Evolutionary conservation across 1,284 basidiomycete genomes (phyloP).

Genomic region (Apiotrichum sp.): DNA sequence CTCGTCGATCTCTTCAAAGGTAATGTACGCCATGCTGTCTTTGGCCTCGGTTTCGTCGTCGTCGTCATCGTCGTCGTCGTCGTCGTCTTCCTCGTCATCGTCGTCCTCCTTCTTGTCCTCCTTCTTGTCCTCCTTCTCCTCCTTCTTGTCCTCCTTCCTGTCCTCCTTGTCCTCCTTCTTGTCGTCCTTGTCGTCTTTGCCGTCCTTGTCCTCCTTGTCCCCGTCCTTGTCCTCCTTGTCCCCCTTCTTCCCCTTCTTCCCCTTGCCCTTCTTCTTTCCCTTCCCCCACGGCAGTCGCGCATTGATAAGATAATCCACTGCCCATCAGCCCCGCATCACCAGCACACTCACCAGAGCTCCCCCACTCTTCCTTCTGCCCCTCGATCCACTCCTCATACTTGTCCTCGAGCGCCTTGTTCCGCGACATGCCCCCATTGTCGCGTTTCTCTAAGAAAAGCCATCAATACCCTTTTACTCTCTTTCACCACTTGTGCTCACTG

Average conservation of each 20-base stretch:
- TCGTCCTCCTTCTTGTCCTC: background rate
- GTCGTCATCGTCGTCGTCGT: background rate
- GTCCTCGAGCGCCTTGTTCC: constrained; percentile 39
- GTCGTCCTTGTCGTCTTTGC: background rate
- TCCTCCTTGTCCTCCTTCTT: background rate
- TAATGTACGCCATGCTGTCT: constrained; percentile 2
- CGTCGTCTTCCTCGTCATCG: background rate
- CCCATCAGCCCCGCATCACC: background rate
- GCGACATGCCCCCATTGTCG: constrained; percentile 23
- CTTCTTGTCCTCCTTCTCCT: background rate
- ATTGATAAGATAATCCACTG: constrained; percentile 39
- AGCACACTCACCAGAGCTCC: constrained; percentile 19
- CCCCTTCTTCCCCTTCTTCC: constrained; percentile 1
- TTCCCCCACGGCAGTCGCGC: constrained; percentile 32
- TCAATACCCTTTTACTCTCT: too few species aligned
- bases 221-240: background rate
- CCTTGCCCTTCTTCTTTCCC: constrained; percentile 3
- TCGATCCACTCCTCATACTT: constrained; percentile 40
- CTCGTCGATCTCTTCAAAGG: constrained; percentile 2
- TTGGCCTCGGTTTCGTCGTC: background rate
- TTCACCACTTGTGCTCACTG: constrained; percentile 14
- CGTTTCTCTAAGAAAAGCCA: background rate
- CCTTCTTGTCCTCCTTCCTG: constrained; percentile 2
- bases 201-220: background rate
- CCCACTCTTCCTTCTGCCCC: constrained; percentile 32